Base-by-base conservation (phyloP, 768 basidiomycete species). In the Podaxis sp. region DNA sequence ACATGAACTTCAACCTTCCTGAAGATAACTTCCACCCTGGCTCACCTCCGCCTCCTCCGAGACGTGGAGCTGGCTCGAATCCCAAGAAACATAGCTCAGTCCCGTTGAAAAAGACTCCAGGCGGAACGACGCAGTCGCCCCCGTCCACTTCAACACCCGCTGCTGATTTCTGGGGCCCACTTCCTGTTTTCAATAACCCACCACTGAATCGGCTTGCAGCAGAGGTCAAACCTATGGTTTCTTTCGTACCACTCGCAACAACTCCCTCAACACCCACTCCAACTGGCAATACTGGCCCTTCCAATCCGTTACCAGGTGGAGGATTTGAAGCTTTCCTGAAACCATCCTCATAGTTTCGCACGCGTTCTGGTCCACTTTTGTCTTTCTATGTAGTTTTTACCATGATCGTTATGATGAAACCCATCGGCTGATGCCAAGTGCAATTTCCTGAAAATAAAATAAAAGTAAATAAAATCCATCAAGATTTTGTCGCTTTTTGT, bases 161-260 rank as follows among this genome's bases (percentile, higher is more conserved):
- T 1, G 86, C 87, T 70, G 79, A 83, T 65, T 60, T 53, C 27
- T 88, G 87, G 87, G 87, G 87, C 9, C 86, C 86, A 1, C 66
- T 88, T 61, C 87, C 87, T 3, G 75, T 57, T 19, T 81, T 82
- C 60, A 68, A 72, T 47, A 72, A 72, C 47, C 62, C 72, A 46
- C 69, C 70, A 12, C 51, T 63, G 17, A 65, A 55, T 9, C 55
- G 67, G 27, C 66, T 71, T 57, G 54, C 67, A 17, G 65, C 68
- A 17, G 61, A 62, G 15, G 54, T 55, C 22, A 62, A 62, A 50
- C 52, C 60, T 4, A 49, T n/a, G 22, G 17, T 5, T 12, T 9
- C 61, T 13, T 56, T 62, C 54, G 36, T 51, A 17, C 61, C 61
- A 2, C 51, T 56, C 2, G 27, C 53, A 4, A 2, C 37, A 43